phyloP scores from a whole-genome alignment of 306 rosid species.

The Ormosia semicastrata region DNA sequence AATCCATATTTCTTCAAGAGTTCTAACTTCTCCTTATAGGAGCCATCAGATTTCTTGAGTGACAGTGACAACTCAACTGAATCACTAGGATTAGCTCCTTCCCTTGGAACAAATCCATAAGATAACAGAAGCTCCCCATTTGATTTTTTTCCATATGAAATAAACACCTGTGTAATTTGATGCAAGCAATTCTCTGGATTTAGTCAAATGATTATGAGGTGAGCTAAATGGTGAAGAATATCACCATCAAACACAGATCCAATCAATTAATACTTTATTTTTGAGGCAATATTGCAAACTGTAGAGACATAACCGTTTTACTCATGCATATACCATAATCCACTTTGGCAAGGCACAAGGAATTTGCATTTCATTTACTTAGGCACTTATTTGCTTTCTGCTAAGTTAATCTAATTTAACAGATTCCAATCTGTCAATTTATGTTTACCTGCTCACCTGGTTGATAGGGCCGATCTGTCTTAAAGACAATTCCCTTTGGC shows the following conservation, averaged over 20 bases:
- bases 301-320: neutral
- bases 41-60: constrained; percentile 66
- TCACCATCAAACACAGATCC: constrained; percentile 8
- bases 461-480: constrained; percentile 77
- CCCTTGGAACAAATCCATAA: constrained; percentile 91
- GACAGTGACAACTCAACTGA: constrained; percentile 83
- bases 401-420: neutral
- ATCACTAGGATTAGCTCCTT: constrained; percentile 88
- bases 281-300: constrained; percentile 1
- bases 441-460: constrained; percentile 99
- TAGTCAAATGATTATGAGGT: neutral
- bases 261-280: neutral
- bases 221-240: constrained; percentile 4
- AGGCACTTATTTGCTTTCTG: neutral
- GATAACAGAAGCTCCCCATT: constrained; percentile 91
- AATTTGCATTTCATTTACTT: constrained; percentile 3
- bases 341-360: constrained; percentile 5
- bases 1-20: constrained; percentile 64
- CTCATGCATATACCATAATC: neutral
- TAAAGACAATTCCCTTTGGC: constrained; percentile 81
- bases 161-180: constrained; percentile 71
- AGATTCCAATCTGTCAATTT: constrained; percentile 16
- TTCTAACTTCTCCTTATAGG: constrained; percentile 72
- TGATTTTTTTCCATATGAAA: constrained; percentile 92
- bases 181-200: constrained; percentile 18